phyloP scores from a whole-genome alignment of 129 eudicot species.

The Tanacetum coccineum region DNA sequence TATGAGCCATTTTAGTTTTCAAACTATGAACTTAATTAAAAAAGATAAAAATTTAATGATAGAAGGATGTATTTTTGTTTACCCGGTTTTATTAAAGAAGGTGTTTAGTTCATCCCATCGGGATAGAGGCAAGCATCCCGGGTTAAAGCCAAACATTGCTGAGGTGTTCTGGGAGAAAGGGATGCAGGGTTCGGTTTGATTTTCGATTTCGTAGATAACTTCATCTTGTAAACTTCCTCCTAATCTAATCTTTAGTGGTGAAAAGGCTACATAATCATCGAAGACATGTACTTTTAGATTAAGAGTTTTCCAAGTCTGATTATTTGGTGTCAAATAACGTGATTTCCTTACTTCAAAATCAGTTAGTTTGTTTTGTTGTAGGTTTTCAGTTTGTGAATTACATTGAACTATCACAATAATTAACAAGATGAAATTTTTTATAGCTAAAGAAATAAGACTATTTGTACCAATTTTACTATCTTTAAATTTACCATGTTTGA shows the following conservation, averaged over 20 bases:
- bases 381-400: constrained; percentile 1
- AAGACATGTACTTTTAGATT: constrained; percentile 1
- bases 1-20: constrained; percentile 16
- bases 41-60: background rate
- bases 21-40: background rate
- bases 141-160: constrained; percentile 52
- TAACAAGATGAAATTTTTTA: constrained; percentile 1
- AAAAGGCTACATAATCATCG: constrained; percentile 59
- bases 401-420: background rate
- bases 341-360: background rate
- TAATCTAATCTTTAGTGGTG: constrained; percentile 83
- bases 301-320: background rate
- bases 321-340: constrained; percentile 19
- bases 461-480: background rate
- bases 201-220: constrained; percentile 57
- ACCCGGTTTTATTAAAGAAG: constrained; percentile 71
- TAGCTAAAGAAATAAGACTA: constrained; percentile 6
- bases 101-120: constrained; percentile 73
- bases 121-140: constrained; percentile 69
- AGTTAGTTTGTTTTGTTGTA: background rate
- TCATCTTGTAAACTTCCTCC: constrained; percentile 91
- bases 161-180: constrained; percentile 45
- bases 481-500: background rate
- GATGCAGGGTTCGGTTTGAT: constrained; percentile 47
- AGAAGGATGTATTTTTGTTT: constrained; percentile 8